Conservation (phyloP, 2,329 filamentous ascomycete species). For the Orbilia blumenaviensis region DNA sequence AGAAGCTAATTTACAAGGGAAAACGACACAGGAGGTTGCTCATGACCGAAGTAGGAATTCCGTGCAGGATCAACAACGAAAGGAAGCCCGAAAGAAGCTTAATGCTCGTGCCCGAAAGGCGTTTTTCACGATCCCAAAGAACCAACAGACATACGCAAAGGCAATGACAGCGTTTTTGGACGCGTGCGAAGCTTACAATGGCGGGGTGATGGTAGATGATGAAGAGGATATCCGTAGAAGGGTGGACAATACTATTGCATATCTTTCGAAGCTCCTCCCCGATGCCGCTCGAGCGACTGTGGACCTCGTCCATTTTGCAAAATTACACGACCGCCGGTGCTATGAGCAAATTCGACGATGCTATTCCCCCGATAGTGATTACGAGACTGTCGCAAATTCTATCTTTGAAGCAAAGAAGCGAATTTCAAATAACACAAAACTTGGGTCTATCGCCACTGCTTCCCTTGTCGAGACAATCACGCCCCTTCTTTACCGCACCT, state of each 20-base stretch:
- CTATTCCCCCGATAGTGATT: conserved; percentile 85
- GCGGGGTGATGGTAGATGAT: conserved; percentile 79
- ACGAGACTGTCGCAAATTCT: conserved; percentile 86
- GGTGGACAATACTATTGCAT: conserved; percentile 76
- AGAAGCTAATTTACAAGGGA: conserved; percentile 38
- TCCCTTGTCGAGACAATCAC: conserved; percentile 77
- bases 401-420: conserved; percentile 89
- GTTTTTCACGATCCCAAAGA: conserved; percentile 84
- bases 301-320: conserved; percentile 90
- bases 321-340: conserved; percentile 84
- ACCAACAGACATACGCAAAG: conserved; percentile 77
- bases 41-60: conserved; percentile 61
- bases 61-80: conserved; percentile 64
- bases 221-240: conserved; percentile 73
- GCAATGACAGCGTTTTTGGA: conserved; percentile 80
- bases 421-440: conserved; percentile 72
- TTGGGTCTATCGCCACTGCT: conserved; percentile 39
- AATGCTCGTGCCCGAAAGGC: conserved; percentile 82
- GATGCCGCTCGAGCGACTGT: conserved; percentile 76
- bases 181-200: conserved; percentile 88
- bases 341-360: conserved; percentile 90
- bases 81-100: conserved; percentile 68
- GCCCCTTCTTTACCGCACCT: conserved; percentile 82
- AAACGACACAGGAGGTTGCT: conserved; percentile 28
- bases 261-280: conserved; percentile 75